These are phyloP conservation scores for Metarhizium sp. DNA, from an alignment of 2,329 filamentous ascomycete species.

Conservation along the genomic window DNA sequence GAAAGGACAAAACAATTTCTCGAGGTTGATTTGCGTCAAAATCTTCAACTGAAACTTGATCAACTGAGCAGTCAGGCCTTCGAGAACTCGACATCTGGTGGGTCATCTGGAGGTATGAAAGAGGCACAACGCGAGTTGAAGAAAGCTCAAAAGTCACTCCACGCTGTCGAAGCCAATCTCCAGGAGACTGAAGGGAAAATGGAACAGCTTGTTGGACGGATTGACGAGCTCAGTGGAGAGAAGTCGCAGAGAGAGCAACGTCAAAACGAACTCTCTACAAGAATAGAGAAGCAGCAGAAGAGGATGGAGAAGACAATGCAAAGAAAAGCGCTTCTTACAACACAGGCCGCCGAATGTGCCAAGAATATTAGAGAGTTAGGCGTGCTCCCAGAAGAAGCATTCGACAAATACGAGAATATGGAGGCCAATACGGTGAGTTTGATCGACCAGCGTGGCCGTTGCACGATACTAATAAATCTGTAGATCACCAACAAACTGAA, in stretches of 20 bases:
- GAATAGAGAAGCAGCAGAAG: constrained; percentile 80
- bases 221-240: constrained; percentile 45
- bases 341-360: constrained; percentile 70
- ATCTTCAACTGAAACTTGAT: constrained; percentile 77
- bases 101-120: constrained; percentile 56
- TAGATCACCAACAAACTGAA: constrained; percentile 62
- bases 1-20: constrained; percentile 75
- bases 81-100: constrained; percentile 52
- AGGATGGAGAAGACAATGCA: constrained; percentile 86
- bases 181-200: constrained; percentile 66
- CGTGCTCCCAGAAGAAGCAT: constrained; percentile 86
- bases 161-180: constrained; percentile 58
- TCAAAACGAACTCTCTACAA: constrained; percentile 65
- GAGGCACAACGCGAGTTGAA: constrained; percentile 76
- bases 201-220: constrained; percentile 39
- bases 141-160: constrained; percentile 61
- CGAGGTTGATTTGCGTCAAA: constrained; percentile 82
- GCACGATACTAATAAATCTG: neutral
- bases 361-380: constrained; percentile 89
- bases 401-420: constrained; percentile 80
- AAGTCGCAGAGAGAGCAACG: constrained; percentile 58
- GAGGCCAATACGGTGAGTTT: constrained; percentile 62
- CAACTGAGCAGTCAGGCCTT: constrained; percentile 71
- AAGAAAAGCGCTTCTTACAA: constrained; percentile 70
- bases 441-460: neutral